A percentile compares a stretch with the other conserved stretches of the same genome.
These are phyloP conservation scores for Suillus clintonianus DNA, from an alignment of 768 basidiomycete genomes.

Conservation along the genomic window DNA sequence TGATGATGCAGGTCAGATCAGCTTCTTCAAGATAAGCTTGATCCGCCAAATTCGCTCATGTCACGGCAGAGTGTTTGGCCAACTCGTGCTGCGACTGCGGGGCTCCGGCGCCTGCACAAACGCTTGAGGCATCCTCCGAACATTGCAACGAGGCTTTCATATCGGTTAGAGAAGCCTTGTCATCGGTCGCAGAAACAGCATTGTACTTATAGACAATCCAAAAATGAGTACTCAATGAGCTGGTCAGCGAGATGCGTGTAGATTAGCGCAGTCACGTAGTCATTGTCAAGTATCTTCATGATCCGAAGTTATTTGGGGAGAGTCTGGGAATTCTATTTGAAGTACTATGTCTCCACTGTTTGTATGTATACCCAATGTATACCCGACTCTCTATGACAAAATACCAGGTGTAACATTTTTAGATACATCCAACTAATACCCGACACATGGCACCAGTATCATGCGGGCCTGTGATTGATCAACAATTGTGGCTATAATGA, in stretches of 20 bases:
- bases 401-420: not conserved
- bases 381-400: not conserved
- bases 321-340: not conserved
- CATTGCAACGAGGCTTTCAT: not conserved
- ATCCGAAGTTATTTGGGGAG: constrained; percentile 1
- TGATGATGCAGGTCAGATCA: constrained; percentile 8
- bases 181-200: not conserved
- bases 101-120: not conserved
- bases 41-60: constrained; percentile 3
- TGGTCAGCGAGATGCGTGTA: not conserved
- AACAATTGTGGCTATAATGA: not conserved
- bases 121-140: not conserved
- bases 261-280: not conserved
- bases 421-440: not conserved
- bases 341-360: not conserved
- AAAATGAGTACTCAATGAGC: not conserved
- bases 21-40: constrained; percentile 14
- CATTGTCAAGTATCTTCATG: not conserved
- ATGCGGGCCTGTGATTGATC: not conserved
- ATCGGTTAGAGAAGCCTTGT: not conserved
- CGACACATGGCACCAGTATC: not conserved
- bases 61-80: not conserved
- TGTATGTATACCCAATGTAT: not conserved
- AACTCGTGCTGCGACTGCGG: not conserved
- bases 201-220: not conserved